Base-by-base conservation (phyloP, 306 rosid species). In the Erythrophleum fordii region DNA sequence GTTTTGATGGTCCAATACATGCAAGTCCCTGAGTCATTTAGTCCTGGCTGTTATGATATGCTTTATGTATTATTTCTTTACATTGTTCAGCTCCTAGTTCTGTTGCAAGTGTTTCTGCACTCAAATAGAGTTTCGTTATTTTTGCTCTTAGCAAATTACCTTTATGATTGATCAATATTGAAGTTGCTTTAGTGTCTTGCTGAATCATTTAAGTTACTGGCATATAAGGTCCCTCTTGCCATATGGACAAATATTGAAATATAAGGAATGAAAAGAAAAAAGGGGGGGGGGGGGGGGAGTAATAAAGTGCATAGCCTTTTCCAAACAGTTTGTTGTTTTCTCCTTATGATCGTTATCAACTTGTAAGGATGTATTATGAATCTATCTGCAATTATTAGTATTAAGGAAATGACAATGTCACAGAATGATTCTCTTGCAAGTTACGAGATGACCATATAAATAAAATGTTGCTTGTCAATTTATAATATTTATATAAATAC, bases 391-490 rank as follows among this genome's bases (percentile, higher is more conserved):
- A 3, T 66, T 20, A 0, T n/a, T 55, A 20, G 61, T 35, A 37
- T 35, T 64, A 42, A 35, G 48, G 11, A 65, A 35, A 8, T 34
- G 46, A 9, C 14, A 37, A n/a, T n/a, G 5, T 65, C 71, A n/a
- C 18, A n/a, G 29, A 39, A 37, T 66, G 72, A 20, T 66, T n/a
- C 29, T 37, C 42, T 66, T 20, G 51, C 31, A 11, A 39, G 29
- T 66, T 66, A 39, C 45, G 3, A 20, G 31, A 66, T n/a, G 72
- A 65, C 45, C n/a, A 35, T 35, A 65, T 41, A 65, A 62, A 64
- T 64, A 35, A 35, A 66, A n/a, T 20, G 49, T 66, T 37, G 8
- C 49, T 23, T 66, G 29, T 66, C 23, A 25, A 22, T 22, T 58
- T 55, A 8, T n/a, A 12, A 53, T 53, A n/a, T 1, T 53, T n/a